Percentiles rank a stretch among this genome's conserved stretches.
These are phyloP conservation scores for Sherardia arvensis DNA, from an alignment of 257 asterid species.

Conservation along the genomic window DNA sequence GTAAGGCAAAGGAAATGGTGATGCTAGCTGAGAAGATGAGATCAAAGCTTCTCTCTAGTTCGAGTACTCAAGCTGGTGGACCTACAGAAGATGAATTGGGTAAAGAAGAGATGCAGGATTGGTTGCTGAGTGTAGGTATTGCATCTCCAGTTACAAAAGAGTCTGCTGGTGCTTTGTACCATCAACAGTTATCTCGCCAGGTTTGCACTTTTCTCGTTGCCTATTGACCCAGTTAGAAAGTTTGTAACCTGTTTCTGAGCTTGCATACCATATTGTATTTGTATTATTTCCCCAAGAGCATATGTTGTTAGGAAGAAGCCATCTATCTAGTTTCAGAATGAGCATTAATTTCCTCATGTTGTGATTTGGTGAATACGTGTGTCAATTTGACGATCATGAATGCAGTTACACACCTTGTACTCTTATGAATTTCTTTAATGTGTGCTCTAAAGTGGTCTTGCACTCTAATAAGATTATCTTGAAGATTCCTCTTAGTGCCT, in stretches of 20 bases:
- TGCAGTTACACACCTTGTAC: background rate
- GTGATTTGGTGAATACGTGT: background rate
- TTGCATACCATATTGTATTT: background rate
- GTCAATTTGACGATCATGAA: background rate
- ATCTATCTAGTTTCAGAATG: background rate
- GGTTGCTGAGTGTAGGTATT: constrained; percentile 92
- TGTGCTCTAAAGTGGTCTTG: background rate
- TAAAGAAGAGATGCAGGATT: constrained; percentile 97
- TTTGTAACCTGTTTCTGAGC: background rate
- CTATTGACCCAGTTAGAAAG: background rate
- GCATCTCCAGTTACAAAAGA: constrained; percentile 96
- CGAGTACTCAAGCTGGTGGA: constrained; percentile 54
- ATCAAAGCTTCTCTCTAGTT: constrained; percentile 72
- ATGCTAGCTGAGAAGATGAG: constrained; percentile 97
- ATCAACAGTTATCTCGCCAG: constrained; percentile 97
- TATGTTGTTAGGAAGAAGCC: background rate
- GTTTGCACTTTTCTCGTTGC: constrained; percentile 22
- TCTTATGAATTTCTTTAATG: background rate
- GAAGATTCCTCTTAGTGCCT: background rate
- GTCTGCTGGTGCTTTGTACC: constrained; percentile 96
- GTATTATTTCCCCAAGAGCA: background rate
- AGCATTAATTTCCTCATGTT: background rate
- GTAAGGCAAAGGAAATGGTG: constrained; percentile 98
- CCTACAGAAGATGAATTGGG: constrained; percentile 79
- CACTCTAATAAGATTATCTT: background rate